phyloP scores from a whole-genome alignment of 1,139 yeast genomes.

The Lodderomyces pseudojiufengensis region DNA sequence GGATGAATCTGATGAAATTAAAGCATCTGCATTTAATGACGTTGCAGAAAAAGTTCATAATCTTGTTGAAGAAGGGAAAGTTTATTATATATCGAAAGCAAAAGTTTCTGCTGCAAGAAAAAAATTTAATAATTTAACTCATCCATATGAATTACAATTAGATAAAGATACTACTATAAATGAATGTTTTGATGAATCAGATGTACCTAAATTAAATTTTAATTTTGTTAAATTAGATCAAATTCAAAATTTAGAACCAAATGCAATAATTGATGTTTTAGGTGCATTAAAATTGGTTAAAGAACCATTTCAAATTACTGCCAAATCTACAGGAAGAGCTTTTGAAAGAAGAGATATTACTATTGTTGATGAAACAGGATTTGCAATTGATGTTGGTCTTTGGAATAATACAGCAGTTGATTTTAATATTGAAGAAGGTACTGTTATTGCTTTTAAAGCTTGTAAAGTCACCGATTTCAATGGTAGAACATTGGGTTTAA shows the following conservation, averaged over 20 bases:
- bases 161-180: constrained; percentile 77
- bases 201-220: constrained; percentile 76
- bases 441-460: constrained; percentile 90
- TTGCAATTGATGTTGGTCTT: constrained; percentile 72
- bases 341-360: constrained; percentile 87
- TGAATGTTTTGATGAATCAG: constrained; percentile 58
- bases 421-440: constrained; percentile 69
- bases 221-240: constrained; percentile 69
- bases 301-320: constrained; percentile 75
- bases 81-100: constrained; percentile 79
- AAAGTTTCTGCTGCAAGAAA: constrained; percentile 82
- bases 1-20: constrained; percentile 94
- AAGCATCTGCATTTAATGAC: constrained; percentile 93
- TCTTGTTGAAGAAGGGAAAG: constrained; percentile 81
- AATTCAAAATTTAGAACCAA: constrained; percentile 65
- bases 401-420: constrained; percentile 89
- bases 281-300: constrained; percentile 80
- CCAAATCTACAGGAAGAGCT: constrained; percentile 88
- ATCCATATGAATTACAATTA: constrained; percentile 83
- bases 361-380: constrained; percentile 81
- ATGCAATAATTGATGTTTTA: constrained; percentile 75
- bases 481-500: constrained; percentile 80
- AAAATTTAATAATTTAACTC: constrained; percentile 77
- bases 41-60: constrained; percentile 76
- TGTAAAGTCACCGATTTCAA: constrained; percentile 86